These are phyloP conservation scores for Haplosporangium sp. DNA, from an alignment of 371 early-diverging fungal species.

Conservation along the genomic window DNA sequence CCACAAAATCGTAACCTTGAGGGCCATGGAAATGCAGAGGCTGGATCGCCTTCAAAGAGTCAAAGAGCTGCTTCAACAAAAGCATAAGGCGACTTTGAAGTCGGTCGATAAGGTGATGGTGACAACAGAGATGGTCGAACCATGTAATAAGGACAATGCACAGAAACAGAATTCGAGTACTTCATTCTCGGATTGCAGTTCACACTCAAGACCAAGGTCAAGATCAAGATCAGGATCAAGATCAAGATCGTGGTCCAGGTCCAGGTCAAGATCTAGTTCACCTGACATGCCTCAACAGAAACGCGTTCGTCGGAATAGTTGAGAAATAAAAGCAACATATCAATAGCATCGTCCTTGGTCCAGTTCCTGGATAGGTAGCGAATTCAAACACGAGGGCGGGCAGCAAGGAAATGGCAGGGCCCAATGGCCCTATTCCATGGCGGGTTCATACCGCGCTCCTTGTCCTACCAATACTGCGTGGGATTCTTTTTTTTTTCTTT, in stretches of 20 bases:
- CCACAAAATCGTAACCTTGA: neutral
- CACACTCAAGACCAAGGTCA: neutral
- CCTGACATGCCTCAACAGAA: neutral
- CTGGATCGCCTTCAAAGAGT: constrained; percentile 40
- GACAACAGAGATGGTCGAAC: neutral
- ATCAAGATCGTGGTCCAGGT: constrained; percentile 3
- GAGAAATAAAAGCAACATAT: neutral
- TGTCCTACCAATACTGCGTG: neutral
- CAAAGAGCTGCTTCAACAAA: constrained; percentile 29
- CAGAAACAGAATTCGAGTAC: neutral
- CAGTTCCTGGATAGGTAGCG: too few relatives aligned
- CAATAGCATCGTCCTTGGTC: too few relatives aligned
- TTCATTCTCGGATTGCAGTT: neutral
- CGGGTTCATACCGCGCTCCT: neutral
- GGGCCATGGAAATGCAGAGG: constrained; percentile 20
- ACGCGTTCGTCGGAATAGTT: constrained; percentile 1
- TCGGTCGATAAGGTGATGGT: too few relatives aligned
- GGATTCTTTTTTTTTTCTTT: constrained; percentile 1
- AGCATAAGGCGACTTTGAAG: constrained; percentile 3
- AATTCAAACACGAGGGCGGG: neutral
- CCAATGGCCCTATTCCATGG: neutral
- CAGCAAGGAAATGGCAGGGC: neutral
- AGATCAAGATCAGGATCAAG: constrained; percentile 13
- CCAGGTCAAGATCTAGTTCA: constrained; percentile 14
- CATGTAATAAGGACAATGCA: neutral